A percentile compares a stretch with the other conserved stretches of the same genome.
Evolutionary conservation across 805 yeast genomes (phyloP).

Genomic region (Suhomyces xylopsoci): DNA sequence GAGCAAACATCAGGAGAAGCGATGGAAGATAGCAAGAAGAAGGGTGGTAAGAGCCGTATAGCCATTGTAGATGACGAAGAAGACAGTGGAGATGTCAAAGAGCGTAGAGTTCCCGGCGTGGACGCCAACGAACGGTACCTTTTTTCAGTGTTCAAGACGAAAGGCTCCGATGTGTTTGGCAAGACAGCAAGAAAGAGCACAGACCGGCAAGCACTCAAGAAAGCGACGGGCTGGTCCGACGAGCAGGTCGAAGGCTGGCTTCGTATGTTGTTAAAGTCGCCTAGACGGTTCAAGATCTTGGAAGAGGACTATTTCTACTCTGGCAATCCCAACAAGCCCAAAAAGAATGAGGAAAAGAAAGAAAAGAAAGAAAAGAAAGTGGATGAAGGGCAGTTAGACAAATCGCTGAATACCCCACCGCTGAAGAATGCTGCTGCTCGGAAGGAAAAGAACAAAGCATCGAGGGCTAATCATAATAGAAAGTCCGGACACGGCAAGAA

Average conservation of each 20-base stretch:
- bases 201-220: slow-evolving; percentile 49
- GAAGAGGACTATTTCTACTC: slow-evolving; percentile 53
- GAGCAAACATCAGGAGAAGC: slow-evolving; percentile 37
- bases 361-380: neutral
- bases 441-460: slow-evolving; percentile 55
- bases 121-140: slow-evolving; percentile 52
- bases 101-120: slow-evolving; percentile 17
- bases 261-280: slow-evolving; percentile 64
- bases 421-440: slow-evolving; percentile 33
- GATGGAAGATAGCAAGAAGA: slow-evolving; percentile 9
- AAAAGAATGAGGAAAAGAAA: neutral
- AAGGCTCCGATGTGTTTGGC: slow-evolving; percentile 42
- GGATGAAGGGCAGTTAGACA: neutral
- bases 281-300: slow-evolving; percentile 55
- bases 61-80: slow-evolving; percentile 28
- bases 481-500: slow-evolving; percentile 62
- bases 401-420: neutral
- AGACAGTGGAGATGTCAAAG: slow-evolving; percentile 7
- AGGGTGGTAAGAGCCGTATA: slow-evolving; percentile 15
- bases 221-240: slow-evolving; percentile 68
- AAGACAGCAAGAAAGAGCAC: slow-evolving; percentile 49
- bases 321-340: slow-evolving; percentile 16
- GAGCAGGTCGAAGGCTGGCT: slow-evolving; percentile 96
- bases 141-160: slow-evolving; percentile 50
- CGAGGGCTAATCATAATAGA: slow-evolving; percentile 62